phyloP scores from a whole-genome alignment of 441 rosid species.

The Capsella rubella region DNA sequence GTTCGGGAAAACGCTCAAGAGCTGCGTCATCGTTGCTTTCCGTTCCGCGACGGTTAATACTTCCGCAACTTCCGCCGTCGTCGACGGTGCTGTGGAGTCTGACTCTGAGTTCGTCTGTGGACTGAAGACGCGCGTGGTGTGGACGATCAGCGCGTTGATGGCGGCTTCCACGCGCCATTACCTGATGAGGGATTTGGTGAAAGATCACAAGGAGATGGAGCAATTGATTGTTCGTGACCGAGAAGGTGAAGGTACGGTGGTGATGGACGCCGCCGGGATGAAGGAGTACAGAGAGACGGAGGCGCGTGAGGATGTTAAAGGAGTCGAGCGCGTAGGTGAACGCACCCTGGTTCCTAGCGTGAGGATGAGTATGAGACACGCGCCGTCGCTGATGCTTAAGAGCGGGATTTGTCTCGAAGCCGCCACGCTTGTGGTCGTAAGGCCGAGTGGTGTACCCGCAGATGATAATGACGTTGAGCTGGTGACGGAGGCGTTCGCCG shows the following conservation, averaged over 20 bases:
- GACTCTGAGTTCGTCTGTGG: conserved; percentile 40
- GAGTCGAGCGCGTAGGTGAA: conserved; percentile 44
- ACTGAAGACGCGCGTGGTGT: conserved; percentile 44
- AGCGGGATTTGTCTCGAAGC: conserved; percentile 41
- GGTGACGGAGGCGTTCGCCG: conserved; percentile 42
- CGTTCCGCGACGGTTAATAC: conserved; percentile 39
- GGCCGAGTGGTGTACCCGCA: conserved; percentile 34
- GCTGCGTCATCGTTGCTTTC: conserved; percentile 44
- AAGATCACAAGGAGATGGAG: conserved; percentile 42
- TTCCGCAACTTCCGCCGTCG: conserved; percentile 18
- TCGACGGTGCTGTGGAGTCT: conserved; percentile 15
- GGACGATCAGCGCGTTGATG: conserved; percentile 43
- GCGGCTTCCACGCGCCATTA: conserved; percentile 40
- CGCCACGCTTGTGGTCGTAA: conserved; percentile 42
- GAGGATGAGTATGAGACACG: conserved; percentile 49
- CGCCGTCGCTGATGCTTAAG: conserved; percentile 39
- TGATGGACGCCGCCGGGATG: conserved; percentile 38
- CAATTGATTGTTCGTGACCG: conserved; percentile 30
- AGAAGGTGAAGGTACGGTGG: conserved; percentile 41
- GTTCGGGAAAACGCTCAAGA: conserved; percentile 38
- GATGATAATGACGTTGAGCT: conserved; percentile 35
- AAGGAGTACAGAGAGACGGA: conserved; percentile 37
- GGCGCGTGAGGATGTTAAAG: conserved; percentile 30
- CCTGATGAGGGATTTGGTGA: conserved; percentile 37
- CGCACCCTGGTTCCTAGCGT: conserved; percentile 51